Percentiles rank a stretch among this genome's conserved stretches.
Evolutionary conservation across 768 basidiomycete species (phyloP).

Genomic region (Artomyces pyxidatus): DNA sequence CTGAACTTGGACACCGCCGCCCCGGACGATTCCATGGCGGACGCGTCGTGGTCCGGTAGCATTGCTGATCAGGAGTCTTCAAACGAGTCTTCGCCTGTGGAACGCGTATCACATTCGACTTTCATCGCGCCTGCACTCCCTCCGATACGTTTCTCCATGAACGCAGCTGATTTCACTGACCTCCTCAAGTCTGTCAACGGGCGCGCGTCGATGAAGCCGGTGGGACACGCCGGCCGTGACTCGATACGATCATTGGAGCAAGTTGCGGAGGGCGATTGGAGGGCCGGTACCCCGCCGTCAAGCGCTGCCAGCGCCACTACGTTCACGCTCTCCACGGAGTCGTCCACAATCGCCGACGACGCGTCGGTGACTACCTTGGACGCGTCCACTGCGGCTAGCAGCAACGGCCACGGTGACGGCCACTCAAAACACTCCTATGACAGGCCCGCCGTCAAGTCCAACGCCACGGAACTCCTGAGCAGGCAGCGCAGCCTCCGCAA

Average conservation of each 20-base stretch:
- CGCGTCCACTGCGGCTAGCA: constrained; percentile 6
- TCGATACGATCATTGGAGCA: constrained; percentile 21
- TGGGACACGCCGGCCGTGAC: constrained; percentile 40
- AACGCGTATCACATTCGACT: constrained; percentile 61
- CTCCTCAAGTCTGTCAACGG: constrained; percentile 52
- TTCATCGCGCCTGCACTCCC: constrained; percentile 85
- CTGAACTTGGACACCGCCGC: constrained; percentile 21
- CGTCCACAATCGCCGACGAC: constrained; percentile 9
- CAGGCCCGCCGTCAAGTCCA: neutral
- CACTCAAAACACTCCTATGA: neutral
- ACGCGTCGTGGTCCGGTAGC: constrained; percentile 23
- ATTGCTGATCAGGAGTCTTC: constrained; percentile 20
- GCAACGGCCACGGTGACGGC: constrained; percentile 8
- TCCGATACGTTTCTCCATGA: constrained; percentile 87
- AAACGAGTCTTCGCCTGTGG: constrained; percentile 53
- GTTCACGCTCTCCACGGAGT: constrained; percentile 8
- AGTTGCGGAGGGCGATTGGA: constrained; percentile 4
- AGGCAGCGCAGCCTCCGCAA: neutral
- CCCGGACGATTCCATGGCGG: constrained; percentile 24
- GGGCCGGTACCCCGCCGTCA: constrained; percentile 1
- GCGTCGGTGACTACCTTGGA: constrained; percentile 17
- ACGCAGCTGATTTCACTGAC: constrained; percentile 73
- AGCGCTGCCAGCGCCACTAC: constrained; percentile 22
- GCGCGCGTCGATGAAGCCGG: constrained; percentile 26
- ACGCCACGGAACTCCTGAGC: neutral